Base-by-base conservation (phyloP, 2,329 filamentous ascomycete species). In the Pyrenophora graminea region DNA sequence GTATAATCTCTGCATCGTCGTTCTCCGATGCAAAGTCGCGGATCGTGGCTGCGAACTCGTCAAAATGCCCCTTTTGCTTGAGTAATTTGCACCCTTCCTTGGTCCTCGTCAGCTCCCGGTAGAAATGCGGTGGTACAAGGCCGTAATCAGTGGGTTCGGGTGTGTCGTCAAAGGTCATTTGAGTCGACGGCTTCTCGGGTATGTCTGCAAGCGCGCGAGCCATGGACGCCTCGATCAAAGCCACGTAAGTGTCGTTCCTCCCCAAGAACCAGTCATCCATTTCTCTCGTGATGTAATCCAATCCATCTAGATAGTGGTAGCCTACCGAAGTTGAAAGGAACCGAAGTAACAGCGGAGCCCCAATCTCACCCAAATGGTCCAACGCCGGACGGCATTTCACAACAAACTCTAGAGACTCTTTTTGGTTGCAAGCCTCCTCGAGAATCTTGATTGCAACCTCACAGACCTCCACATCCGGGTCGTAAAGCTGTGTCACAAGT, bases 211-310 rank as follows among this genome's bases (percentile, higher is more conserved):
- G 92, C 0, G 92, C 88, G 53, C 91, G 87, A 27, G 92, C 91
- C 44, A 99, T 81, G 47, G 92, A 96, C n/a, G 95, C 94, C 73
- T 99, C 94, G 34, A 99, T 93, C 34, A 97, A 83, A 32, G 86
- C 84, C 43, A 99, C 94, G 62, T 99, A 99, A n/a, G 86, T 88
- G 71, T 99, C 93, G 68, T 99, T 99, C 38, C 94, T 86, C 12
- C 94, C 94, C 15, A 99, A 80, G 69, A 97, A 99, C 94, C 94
- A 99, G 75, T 99, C 95, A 63, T 99, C 94, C 94, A 99, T 99
- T 72, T 99, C 95, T 69, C 96, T 94, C 55, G 92, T 97, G 73
- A 99, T 99, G 70, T 99, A 99, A 76, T 99, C 95, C 37, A 99
- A 80, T 0, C 92, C 94, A 68, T 97, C 91, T 5, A 99, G 81